Percentiles rank a stretch among this genome's conserved stretches.
Evolutionary conservation across 192 early-diverging fungal species (phyloP).

Genomic region (Linnemannia hyalina): DNA sequence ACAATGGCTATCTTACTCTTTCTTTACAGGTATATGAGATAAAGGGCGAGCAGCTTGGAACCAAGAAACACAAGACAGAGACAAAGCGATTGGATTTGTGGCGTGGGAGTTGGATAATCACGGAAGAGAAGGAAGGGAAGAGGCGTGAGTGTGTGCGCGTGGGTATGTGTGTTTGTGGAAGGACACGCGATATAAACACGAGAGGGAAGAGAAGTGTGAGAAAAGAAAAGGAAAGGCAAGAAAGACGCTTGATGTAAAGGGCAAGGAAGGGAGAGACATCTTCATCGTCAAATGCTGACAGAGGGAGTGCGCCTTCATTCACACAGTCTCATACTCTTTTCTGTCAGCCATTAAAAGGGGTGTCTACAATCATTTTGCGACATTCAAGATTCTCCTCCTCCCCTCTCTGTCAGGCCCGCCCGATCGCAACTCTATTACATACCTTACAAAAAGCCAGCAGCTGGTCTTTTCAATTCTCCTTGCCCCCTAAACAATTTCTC

Average conservation of each 20-base stretch:
- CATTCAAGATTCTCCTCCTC: too few relatives aligned
- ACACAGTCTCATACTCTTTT: too few relatives aligned
- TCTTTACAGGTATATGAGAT: not conserved
- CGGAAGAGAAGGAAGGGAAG: not conserved
- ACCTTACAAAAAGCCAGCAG: too few relatives aligned
- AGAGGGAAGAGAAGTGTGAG: not conserved
- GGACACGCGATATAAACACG: not conserved
- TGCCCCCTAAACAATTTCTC: too few relatives aligned
- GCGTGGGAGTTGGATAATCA: constrained; percentile 2
- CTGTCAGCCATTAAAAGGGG: too few relatives aligned
- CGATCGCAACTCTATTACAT: too few relatives aligned
- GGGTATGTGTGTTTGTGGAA: not conserved
- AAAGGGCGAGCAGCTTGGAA: not conserved
- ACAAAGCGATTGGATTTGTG: not conserved
- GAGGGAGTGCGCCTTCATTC: too few relatives aligned
- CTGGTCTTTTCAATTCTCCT: too few relatives aligned
- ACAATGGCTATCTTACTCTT: not conserved
- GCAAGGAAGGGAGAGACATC: not conserved
- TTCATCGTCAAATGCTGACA: too few relatives aligned
- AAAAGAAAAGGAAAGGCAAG: not conserved
- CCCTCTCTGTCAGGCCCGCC: too few relatives aligned
- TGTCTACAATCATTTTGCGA: too few relatives aligned
- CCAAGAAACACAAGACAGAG: not conserved
- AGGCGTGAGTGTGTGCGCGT: not conserved
- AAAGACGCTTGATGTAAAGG: not conserved